Conservation (phyloP, 345 rosid species). For the Odontarrhena argentea region DNA sequence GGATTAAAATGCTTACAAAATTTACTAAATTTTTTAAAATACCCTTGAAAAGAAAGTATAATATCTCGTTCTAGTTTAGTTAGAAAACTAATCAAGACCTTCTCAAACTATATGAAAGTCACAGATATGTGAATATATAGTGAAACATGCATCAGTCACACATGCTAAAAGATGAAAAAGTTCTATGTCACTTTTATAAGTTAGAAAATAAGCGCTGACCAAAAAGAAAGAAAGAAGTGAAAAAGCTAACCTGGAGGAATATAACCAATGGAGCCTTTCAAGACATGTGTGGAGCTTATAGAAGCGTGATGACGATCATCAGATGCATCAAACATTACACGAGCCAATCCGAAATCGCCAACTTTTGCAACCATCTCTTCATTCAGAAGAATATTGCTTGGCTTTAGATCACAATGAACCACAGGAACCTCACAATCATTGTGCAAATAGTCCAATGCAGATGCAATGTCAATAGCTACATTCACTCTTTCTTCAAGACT, state of each 20-base stretch:
- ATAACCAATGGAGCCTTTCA: slow-evolving; percentile 59
- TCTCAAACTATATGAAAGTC: no score
- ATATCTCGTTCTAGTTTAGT: no score
- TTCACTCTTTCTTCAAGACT: slow-evolving; percentile 50
- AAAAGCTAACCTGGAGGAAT: slow-evolving; percentile 56
- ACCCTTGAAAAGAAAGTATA: no score
- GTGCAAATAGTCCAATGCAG: slow-evolving; percentile 56
- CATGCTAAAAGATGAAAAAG: no score
- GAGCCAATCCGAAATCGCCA: slow-evolving; percentile 61
- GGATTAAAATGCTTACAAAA: no score
- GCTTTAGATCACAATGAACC: slow-evolving; percentile 58
- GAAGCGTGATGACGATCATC: slow-evolving; percentile 37
- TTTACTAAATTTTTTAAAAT: no score
- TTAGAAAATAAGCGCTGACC: no score
- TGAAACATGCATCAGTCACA: no score
- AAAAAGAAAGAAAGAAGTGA: not conserved
- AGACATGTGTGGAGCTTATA: slow-evolving; percentile 42
- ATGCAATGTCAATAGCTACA: slow-evolving; percentile 50
- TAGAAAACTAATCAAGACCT: no score
- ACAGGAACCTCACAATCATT: slow-evolving; percentile 50
- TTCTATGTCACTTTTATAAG: no score
- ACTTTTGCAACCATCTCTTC: slow-evolving; percentile 57
- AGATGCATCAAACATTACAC: slow-evolving; percentile 37
- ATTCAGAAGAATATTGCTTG: slow-evolving; percentile 43
- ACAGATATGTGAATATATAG: no score